Conservation (phyloP, 1,139 yeast genomes). For the Nakaseomyces glabratus region DNA sequence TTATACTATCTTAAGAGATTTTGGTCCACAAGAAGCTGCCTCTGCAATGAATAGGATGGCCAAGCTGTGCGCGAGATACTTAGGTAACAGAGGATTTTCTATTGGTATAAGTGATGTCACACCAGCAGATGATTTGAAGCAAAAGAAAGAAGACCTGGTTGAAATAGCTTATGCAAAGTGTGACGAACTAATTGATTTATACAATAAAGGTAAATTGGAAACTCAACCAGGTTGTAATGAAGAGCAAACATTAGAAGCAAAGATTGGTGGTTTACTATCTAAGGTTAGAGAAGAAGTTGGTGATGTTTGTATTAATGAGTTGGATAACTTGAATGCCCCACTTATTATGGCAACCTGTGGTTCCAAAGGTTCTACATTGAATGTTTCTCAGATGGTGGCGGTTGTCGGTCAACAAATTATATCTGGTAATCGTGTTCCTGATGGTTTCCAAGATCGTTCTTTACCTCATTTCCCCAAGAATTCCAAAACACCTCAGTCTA, state of each 20-base stretch:
- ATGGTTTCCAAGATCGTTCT: slow-evolving; percentile 98
- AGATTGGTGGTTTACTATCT: slow-evolving; percentile 90
- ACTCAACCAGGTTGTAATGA: slow-evolving; percentile 99
- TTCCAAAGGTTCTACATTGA: slow-evolving; percentile 94
- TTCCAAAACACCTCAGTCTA: slow-evolving; percentile 94
- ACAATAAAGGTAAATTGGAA: slow-evolving; percentile 80
- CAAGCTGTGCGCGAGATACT: slow-evolving; percentile 84
- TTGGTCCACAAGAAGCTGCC: slow-evolving; percentile 93
- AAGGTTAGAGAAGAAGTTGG: slow-evolving; percentile 99
- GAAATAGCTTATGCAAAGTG: slow-evolving; percentile 86
- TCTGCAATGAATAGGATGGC: slow-evolving; percentile 98
- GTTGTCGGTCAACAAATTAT: slow-evolving; percentile 99
- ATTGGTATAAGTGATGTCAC: slow-evolving; percentile 98
- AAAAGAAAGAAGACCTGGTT: slow-evolving; percentile 79
- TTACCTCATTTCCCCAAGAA: slow-evolving; percentile 94
- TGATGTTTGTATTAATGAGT: slow-evolving; percentile 88
- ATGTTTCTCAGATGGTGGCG: slow-evolving; percentile 99
- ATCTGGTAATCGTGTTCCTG: slow-evolving; percentile 97
- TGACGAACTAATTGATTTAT: slow-evolving; percentile 78
- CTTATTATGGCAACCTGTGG: slow-evolving; percentile 99
- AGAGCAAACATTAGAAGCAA: slow-evolving; percentile 95
- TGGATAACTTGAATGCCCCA: slow-evolving; percentile 89
- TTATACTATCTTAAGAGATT: slow-evolving; percentile 88
- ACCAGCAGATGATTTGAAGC: slow-evolving; percentile 71
- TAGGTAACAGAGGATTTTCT: slow-evolving; percentile 93